Conservation (phyloP, 306 rosid species). For the Vigna radiata region DNA sequence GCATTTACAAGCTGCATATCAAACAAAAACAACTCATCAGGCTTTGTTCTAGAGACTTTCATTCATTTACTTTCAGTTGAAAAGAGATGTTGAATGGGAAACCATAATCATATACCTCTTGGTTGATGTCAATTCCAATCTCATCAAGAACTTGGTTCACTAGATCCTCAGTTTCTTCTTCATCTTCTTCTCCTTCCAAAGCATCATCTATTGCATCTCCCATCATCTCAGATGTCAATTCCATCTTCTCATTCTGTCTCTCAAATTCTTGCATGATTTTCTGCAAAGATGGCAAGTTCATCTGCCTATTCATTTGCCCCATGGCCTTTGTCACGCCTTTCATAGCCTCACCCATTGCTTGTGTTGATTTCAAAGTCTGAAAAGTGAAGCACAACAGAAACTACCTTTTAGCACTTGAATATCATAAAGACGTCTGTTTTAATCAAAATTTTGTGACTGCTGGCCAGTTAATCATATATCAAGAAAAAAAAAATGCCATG, state of each 20-base stretch:
- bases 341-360: constrained; percentile 99
- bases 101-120: constrained; percentile 74
- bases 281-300: constrained; percentile 96
- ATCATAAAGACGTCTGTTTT: neutral
- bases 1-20: constrained; percentile 82
- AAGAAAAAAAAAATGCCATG: constrained; percentile 31
- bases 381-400: constrained; percentile 25
- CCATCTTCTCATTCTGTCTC: constrained; percentile 97
- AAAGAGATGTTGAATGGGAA: constrained; percentile 27
- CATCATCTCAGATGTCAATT: constrained; percentile 84
- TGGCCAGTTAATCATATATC: constrained; percentile 16
- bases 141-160: constrained; percentile 98
- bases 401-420: constrained; percentile 22
- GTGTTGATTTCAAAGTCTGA: constrained; percentile 96
- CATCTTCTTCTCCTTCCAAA: constrained; percentile 97
- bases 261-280: constrained; percentile 97
- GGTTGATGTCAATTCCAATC: constrained; percentile 88
- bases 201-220: constrained; percentile 98
- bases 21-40: constrained; percentile 38
- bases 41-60: constrained; percentile 9
- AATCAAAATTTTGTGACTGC: neutral
- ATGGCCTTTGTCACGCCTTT: constrained; percentile 99
- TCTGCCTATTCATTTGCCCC: constrained; percentile 99
- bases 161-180: constrained; percentile 94
- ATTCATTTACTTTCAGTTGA: constrained; percentile 27